These are phyloP conservation scores for Starmerella floricola DNA, from an alignment of 805 yeast genomes.

Conservation along the genomic window DNA sequence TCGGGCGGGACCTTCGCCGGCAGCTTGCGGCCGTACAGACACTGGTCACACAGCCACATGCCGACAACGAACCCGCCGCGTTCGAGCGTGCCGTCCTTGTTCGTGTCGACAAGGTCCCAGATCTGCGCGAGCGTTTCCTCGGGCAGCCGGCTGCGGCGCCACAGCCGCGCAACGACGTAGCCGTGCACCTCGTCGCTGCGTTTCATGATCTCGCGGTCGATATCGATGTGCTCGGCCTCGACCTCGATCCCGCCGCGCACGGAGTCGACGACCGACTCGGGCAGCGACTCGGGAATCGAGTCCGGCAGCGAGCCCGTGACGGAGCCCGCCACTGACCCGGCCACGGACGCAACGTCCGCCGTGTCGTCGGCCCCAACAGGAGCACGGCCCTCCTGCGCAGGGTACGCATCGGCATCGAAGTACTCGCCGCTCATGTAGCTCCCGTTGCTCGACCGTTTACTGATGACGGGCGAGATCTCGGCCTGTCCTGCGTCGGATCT, in stretches of 20 bases:
- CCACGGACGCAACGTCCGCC: no score
- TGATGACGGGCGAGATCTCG: no score
- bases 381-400: no score
- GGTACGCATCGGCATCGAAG: no score
- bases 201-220: conserved; percentile 27
- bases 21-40: conserved; percentile 81
- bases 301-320: no score
- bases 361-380: no score
- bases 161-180: conserved; percentile 59
- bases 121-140: conserved; percentile 46
- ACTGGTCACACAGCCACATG: conserved; percentile 95
- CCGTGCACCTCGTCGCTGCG: conserved; percentile 37
- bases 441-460: no score
- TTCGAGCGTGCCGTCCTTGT: conserved; percentile 57
- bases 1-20: conserved; percentile 55
- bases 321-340: no score
- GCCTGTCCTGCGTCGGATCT: no score
- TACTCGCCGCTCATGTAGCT: no score
- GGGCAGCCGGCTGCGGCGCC: conserved; percentile 69
- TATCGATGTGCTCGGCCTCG: conserved; percentile 11
- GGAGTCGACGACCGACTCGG: neutral
- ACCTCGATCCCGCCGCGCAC: conserved; percentile 6
- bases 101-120: conserved; percentile 52
- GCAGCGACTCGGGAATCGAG: no score
- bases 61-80: conserved; percentile 85